phyloP scores from a whole-genome alignment of 805 yeast genomes.

The Blastobotrys terrestris region DNA sequence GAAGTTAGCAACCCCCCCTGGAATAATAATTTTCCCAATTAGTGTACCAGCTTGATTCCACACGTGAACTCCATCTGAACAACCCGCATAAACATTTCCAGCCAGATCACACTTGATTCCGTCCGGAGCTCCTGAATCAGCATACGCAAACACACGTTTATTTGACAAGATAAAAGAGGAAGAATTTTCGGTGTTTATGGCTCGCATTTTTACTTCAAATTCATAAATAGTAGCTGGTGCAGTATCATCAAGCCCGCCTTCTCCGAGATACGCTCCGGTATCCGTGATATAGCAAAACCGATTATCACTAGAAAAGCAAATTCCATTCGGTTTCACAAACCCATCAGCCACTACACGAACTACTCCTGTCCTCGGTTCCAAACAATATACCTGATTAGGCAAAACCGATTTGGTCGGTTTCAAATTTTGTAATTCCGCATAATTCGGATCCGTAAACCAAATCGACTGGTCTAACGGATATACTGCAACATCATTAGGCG shows the following conservation, averaged over 20 bases:
- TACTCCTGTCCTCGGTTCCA: constrained; percentile 30
- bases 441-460: constrained; percentile 30
- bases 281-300: constrained; percentile 48
- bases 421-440: constrained; percentile 21
- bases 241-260: constrained; percentile 11
- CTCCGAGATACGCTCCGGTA: constrained; percentile 17
- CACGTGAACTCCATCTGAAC: constrained; percentile 26
- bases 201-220: constrained; percentile 20
- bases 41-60: constrained; percentile 24
- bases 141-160: constrained; percentile 25
- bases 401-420: constrained; percentile 10
- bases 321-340: constrained; percentile 66
- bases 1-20: constrained; percentile 26
- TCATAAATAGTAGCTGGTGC: constrained; percentile 24
- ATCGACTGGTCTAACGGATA: constrained; percentile 22
- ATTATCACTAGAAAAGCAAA: constrained; percentile 44
- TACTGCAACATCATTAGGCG: constrained; percentile 26
- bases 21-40: constrained; percentile 23
- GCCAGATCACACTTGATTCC: constrained; percentile 25
- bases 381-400: constrained; percentile 36
- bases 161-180: constrained; percentile 18
- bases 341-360: constrained; percentile 34
- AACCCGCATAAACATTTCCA: constrained; percentile 28
- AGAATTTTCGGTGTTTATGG: constrained; percentile 6
- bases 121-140: constrained; percentile 26